phyloP scores from a whole-genome alignment of 768 basidiomycete species.

The Leccinum incarnatum region DNA sequence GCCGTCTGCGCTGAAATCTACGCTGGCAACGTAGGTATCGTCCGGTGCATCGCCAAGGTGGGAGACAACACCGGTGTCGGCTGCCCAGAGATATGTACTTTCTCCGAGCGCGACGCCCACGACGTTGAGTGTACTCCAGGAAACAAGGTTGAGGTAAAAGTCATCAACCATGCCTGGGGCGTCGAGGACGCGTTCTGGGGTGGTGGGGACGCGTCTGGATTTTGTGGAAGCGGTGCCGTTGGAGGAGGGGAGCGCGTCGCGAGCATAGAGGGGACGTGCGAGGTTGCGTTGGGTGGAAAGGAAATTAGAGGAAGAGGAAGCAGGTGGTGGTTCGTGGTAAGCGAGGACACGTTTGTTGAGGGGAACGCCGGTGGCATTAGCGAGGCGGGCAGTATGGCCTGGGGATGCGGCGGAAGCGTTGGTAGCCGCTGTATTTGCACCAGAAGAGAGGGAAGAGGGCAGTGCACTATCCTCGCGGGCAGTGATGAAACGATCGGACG shows the following conservation, averaged over 20 bases:
- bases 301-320: slow-evolving; percentile 71
- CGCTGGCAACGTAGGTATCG: slow-evolving; percentile 69
- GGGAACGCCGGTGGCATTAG: slow-evolving; percentile 71
- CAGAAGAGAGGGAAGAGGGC: slow-evolving; percentile 63
- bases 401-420: slow-evolving; percentile 56
- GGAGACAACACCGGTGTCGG: slow-evolving; percentile 82
- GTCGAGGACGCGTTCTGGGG: slow-evolving; percentile 91
- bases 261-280: slow-evolving; percentile 71
- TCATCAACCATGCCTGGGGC: slow-evolving; percentile 93
- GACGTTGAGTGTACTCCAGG: slow-evolving; percentile 84
- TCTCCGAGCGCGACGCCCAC: slow-evolving; percentile 89
- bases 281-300: slow-evolving; percentile 76
- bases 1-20: slow-evolving; percentile 79
- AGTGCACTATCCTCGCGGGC: slow-evolving; percentile 53
- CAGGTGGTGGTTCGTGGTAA: slow-evolving; percentile 84
- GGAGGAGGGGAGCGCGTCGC: slow-evolving; percentile 61
- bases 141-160: slow-evolving; percentile 93
- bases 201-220: slow-evolving; percentile 78
- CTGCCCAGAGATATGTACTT: slow-evolving; percentile 91
- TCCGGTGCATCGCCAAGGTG: slow-evolving; percentile 75
- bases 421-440: slow-evolving; percentile 39
- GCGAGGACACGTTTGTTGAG: slow-evolving; percentile 81
- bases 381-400: slow-evolving; percentile 75
- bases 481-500: slow-evolving; percentile 70
- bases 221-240: slow-evolving; percentile 65